Percentiles rank a stretch among this genome's conserved stretches.
Conservation (phyloP, 2,329 filamentous ascomycete genomes). For the Xylaria sp. region DNA sequence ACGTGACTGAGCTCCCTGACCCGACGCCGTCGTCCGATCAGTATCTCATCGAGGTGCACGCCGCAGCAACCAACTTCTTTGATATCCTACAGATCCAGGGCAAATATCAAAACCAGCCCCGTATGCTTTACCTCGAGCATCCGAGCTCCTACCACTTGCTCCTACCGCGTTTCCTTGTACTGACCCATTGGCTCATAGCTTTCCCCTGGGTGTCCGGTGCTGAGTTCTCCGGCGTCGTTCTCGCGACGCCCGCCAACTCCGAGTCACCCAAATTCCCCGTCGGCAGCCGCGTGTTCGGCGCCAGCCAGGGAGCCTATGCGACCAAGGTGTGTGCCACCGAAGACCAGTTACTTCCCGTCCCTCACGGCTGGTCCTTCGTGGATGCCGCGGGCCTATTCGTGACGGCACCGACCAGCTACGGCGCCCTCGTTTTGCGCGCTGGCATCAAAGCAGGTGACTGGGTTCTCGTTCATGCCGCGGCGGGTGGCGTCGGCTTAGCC, state of each 20-base stretch:
- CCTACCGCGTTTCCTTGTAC: not conserved
- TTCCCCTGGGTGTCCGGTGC: slow-evolving; percentile 87
- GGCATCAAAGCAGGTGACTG: slow-evolving; percentile 79
- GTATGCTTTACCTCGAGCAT: slow-evolving; percentile 43
- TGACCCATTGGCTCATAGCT: slow-evolving; percentile 47
- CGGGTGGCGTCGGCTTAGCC: slow-evolving; percentile 87
- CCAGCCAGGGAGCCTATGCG: slow-evolving; percentile 83
- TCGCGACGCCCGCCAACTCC: slow-evolving; percentile 64
- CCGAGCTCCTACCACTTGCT: no score
- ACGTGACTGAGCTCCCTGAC: slow-evolving; percentile 74
- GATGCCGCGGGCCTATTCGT: slow-evolving; percentile 91
- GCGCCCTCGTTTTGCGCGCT: slow-evolving; percentile 78
- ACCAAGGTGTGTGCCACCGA: slow-evolving; percentile 74
- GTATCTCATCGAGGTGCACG: slow-evolving; percentile 87
- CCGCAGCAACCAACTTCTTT: slow-evolving; percentile 94
- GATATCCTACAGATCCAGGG: slow-evolving; percentile 94
- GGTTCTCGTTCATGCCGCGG: slow-evolving; percentile 90
- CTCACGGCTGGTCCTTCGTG: slow-evolving; percentile 78
- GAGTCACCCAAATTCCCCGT: slow-evolving; percentile 67
- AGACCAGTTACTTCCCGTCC: slow-evolving; percentile 72
- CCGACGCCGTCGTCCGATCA: slow-evolving; percentile 73
- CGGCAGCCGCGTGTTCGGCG: slow-evolving; percentile 86
- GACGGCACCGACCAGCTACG: slow-evolving; percentile 89
- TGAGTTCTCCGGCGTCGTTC: slow-evolving; percentile 83
- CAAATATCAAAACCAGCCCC: slow-evolving; percentile 92